A percentile compares a stretch with the other conserved stretches of the same genome.
Evolutionary conservation across 208 protist species (phyloP).

Genomic region (Trypanosomatidae sp.): DNA sequence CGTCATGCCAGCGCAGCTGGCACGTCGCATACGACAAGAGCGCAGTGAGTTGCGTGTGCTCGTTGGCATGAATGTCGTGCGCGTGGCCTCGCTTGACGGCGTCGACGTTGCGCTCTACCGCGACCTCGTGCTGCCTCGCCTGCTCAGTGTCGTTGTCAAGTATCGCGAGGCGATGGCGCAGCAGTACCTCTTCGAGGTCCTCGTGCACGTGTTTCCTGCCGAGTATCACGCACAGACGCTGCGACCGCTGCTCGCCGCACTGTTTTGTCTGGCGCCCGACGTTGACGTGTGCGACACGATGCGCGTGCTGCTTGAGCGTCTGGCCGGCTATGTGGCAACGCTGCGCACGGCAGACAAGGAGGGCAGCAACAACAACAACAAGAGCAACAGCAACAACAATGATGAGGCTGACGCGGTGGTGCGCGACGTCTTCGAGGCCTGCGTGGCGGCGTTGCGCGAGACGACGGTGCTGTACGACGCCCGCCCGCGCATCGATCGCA

Average conservation of each 20-base stretch:
- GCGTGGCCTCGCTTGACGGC: conserved; percentile 93
- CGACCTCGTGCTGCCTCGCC: conserved; percentile 58
- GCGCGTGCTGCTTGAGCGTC: conserved; percentile 76
- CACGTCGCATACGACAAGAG: conserved; percentile 78
- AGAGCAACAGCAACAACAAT: neutral
- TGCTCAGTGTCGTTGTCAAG: conserved; percentile 87
- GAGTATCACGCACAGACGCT: conserved; percentile 96
- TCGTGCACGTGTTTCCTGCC: conserved; percentile 97
- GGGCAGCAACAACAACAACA: neutral
- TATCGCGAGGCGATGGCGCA: conserved; percentile 96
- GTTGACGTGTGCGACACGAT: conserved; percentile 90
- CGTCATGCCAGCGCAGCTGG: no score
- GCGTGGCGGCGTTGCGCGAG: conserved; percentile 18
- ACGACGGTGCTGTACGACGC: conserved; percentile 18
- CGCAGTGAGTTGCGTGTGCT: conserved; percentile 93
- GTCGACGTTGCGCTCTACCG: conserved; percentile 88
- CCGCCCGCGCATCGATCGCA: conserved; percentile 1
- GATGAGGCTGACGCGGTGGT: neutral
- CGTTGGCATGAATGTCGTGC: conserved; percentile 96
- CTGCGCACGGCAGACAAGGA: conserved; percentile 6
- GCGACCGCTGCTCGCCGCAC: conserved; percentile 55
- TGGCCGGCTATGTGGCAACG: conserved; percentile 56
- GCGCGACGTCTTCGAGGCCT: conserved; percentile 37
- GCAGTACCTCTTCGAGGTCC: conserved; percentile 97
- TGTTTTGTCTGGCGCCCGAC: conserved; percentile 40